Conservation (phyloP, 805 yeast genomes). For the Teunomyces panamensis region DNA sequence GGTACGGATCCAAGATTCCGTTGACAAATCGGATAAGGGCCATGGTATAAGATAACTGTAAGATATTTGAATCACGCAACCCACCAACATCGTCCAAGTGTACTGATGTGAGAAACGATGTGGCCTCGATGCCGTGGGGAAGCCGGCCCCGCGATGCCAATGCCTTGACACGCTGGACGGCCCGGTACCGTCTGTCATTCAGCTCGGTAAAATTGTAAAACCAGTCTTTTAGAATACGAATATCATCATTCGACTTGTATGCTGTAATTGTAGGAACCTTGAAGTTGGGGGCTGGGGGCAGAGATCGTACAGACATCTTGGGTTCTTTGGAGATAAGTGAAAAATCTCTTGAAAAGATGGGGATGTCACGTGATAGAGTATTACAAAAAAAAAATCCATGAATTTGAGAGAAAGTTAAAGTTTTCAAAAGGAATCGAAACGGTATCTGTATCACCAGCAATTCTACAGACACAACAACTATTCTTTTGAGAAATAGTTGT, state of each 20-base stretch:
- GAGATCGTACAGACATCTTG: background rate
- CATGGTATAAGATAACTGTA: constrained; percentile 64
- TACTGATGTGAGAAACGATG: constrained; percentile 56
- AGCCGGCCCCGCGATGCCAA: constrained; percentile 58
- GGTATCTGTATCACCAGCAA: too few species aligned
- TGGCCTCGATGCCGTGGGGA: constrained; percentile 72
- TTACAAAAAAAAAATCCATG: background rate
- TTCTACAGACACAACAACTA: too few species aligned
- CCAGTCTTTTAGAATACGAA: constrained; percentile 46
- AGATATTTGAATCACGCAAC: constrained; percentile 26
- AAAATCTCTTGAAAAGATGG: background rate
- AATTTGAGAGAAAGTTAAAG: background rate
- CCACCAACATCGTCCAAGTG: constrained; percentile 18
- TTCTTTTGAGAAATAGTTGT: too few species aligned
- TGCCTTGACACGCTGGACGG: constrained; percentile 51
- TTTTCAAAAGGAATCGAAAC: too few species aligned
- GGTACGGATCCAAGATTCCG: constrained; percentile 84
- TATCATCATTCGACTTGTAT: constrained; percentile 34
- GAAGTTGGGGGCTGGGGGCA: constrained; percentile 3
- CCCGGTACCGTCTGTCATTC: constrained; percentile 37
- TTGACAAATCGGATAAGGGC: constrained; percentile 83
- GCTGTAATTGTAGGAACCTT: constrained; percentile 22
- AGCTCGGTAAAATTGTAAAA: constrained; percentile 42
- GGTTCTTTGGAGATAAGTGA: background rate
- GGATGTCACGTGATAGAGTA: background rate